Percentiles rank a stretch among this genome's conserved stretches.
phyloP scores from a whole-genome alignment of 2,329 filamentous ascomycete genomes.

The Aspergillus sojae region DNA sequence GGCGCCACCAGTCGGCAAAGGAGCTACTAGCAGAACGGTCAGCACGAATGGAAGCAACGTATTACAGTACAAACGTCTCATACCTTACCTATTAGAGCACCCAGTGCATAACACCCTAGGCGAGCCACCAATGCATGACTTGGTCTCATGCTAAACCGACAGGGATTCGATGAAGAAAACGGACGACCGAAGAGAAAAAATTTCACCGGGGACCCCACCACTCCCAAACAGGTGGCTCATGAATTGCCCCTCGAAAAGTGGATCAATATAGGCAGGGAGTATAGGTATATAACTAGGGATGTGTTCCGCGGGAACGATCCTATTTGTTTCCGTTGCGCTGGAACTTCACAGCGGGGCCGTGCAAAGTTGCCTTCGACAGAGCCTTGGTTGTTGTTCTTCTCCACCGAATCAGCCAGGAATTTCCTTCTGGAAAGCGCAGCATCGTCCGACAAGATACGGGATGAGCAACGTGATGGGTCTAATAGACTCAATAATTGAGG shows the following conservation, averaged over 20 bases:
- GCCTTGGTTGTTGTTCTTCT: background rate
- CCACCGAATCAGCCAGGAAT: background rate
- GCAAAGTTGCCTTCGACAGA: background rate
- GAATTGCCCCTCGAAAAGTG: background rate
- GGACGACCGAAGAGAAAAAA: background rate
- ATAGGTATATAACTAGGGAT: background rate
- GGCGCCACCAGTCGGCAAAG: background rate
- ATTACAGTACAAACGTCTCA: background rate
- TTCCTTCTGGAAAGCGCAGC: background rate
- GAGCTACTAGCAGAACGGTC: background rate
- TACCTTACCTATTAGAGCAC: background rate
- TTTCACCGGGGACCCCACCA: background rate
- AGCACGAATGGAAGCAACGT: background rate
- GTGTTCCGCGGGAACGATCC: background rate
- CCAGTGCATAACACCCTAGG: background rate
- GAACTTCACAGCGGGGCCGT: background rate
- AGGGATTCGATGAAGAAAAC: background rate
- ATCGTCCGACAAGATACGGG: background rate
- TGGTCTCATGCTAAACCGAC: background rate
- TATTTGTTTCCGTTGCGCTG: constrained; percentile 11
- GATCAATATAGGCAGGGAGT: background rate
- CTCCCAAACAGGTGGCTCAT: background rate
- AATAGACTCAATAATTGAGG: background rate
- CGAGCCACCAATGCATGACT: background rate
- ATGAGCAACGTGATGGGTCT: background rate